phyloP scores from a whole-genome alignment of 75 land plant species.

The Picea sitchensis region DNA sequence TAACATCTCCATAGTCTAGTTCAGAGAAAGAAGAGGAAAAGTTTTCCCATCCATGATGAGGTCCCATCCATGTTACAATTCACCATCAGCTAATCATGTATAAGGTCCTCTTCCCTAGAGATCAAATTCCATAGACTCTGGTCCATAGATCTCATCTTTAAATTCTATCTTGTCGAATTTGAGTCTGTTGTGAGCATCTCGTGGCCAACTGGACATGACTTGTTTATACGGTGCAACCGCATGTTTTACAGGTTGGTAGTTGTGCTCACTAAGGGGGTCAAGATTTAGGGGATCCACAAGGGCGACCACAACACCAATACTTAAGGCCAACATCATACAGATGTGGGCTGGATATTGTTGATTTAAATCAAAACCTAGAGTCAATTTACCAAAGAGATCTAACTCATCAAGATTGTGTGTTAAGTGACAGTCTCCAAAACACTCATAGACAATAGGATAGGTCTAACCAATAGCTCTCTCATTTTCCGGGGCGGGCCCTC shows the following conservation, averaged over 20 bases:
- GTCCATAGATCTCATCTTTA: constrained; percentile 60
- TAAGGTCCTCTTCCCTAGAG: constrained; percentile 75
- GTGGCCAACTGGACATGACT: constrained; percentile 67
- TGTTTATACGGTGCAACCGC: constrained; percentile 52
- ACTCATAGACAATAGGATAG: too few relatives aligned
- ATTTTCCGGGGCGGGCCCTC: too few relatives aligned
- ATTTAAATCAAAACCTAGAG: too few relatives aligned
- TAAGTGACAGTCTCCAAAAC: too few relatives aligned
- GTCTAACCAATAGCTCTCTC: too few relatives aligned
- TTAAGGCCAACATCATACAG: constrained; percentile 9
- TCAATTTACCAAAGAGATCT: too few relatives aligned
- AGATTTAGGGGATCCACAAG: constrained; percentile 43
- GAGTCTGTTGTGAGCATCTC: constrained; percentile 50
- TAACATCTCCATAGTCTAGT: constrained; percentile 41
- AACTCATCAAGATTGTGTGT: too few relatives aligned
- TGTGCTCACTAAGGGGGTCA: constrained; percentile 46
- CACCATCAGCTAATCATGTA: constrained; percentile 94
- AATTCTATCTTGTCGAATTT: constrained; percentile 36
- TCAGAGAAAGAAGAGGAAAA: constrained; percentile 70
- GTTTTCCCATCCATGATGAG: constrained; percentile 52
- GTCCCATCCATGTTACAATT: constrained; percentile 69
- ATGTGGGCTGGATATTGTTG: background rate
- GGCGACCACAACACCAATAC: constrained; percentile 23
- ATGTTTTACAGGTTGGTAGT: constrained; percentile 51
- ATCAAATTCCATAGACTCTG: constrained; percentile 88